These are phyloP conservation scores for Pestalotiopsis sp. DNA, from an alignment of 2,329 filamentous ascomycete species.

Conservation along the genomic window DNA sequence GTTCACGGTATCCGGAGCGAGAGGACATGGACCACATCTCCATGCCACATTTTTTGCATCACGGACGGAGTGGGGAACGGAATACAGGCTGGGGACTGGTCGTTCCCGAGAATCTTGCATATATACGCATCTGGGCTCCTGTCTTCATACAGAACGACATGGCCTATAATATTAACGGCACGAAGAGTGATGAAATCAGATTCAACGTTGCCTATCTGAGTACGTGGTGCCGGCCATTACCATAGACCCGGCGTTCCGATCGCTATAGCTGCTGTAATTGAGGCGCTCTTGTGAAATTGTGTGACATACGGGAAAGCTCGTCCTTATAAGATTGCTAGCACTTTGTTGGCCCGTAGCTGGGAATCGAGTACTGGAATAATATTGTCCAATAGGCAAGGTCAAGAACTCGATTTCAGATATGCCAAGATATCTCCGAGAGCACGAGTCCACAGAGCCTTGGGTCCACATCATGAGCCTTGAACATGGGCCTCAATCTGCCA, in stretches of 20 bases:
- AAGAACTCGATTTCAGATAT: not conserved
- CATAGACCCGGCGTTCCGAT: conserved; percentile 2
- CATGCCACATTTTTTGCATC: conserved; percentile 10
- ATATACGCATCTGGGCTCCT: conserved; percentile 2
- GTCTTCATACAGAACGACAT: not conserved
- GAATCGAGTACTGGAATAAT: too few species aligned
- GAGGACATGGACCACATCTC: not conserved
- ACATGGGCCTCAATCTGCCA: not conserved
- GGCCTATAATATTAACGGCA: not conserved
- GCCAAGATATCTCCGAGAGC: not conserved
- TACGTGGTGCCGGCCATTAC: not conserved
- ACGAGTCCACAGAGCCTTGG: not conserved
- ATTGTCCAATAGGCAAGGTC: too few species aligned
- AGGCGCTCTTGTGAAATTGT: not conserved
- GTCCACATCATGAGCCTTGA: not conserved
- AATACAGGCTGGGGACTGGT: conserved; percentile 2
- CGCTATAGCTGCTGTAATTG: conserved; percentile 4
- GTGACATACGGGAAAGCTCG: not conserved
- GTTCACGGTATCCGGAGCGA: not conserved
- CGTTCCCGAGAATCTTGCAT: conserved; percentile 9
- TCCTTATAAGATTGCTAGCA: not conserved
- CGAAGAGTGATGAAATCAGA: conserved; percentile 3
- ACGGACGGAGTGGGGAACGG: conserved; percentile 3
- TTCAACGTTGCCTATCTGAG: not conserved
- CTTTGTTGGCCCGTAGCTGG: too few species aligned